Percentiles rank a stretch among this genome's conserved stretches.
phyloP scores from a whole-genome alignment of 257 asterid genomes.

The Plantago elongata region DNA sequence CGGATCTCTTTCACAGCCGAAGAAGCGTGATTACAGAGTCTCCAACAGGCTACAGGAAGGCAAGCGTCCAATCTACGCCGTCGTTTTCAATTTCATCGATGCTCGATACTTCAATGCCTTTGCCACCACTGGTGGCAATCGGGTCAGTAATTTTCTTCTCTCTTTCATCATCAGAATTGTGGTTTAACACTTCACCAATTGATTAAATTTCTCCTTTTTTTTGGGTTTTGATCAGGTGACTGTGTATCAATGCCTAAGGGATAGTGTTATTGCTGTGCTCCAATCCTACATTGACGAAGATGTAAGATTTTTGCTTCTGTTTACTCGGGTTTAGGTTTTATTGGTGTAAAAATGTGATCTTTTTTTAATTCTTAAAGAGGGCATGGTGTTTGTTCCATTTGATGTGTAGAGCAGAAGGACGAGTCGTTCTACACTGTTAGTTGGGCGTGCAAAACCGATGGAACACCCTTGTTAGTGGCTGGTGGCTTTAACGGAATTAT shows the following conservation, averaged over 20 bases:
- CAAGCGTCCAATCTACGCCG: conserved; percentile 88
- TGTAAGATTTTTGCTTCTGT: conserved; percentile 34
- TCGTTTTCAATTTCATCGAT: conserved; percentile 88
- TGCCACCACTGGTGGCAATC: conserved; percentile 96
- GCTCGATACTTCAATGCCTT: conserved; percentile 78
- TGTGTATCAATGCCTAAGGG: conserved; percentile 82
- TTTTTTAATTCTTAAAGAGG: no score
- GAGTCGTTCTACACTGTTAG: conserved; percentile 95
- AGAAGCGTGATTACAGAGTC: conserved; percentile 75
- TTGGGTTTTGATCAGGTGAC: conserved; percentile 52
- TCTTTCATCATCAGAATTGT: neutral
- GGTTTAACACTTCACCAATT: neutral
- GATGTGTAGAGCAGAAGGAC: conserved; percentile 74
- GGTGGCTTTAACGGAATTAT: conserved; percentile 87
- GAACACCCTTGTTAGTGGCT: conserved; percentile 79
- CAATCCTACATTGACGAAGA: conserved; percentile 98
- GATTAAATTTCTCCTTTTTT: neutral
- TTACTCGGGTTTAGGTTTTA: no score
- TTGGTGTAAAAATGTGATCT: no score
- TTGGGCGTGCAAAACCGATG: conserved; percentile 92
- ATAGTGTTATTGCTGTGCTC: conserved; percentile 89
- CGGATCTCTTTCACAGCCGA: conserved; percentile 68
- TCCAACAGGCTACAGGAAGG: conserved; percentile 94
- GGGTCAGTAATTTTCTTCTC: conserved; percentile 30
- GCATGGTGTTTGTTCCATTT: conserved; percentile 15